Base-by-base conservation (phyloP, 2,329 filamentous ascomycete genomes). In the Venturiaceae sp. region DNA sequence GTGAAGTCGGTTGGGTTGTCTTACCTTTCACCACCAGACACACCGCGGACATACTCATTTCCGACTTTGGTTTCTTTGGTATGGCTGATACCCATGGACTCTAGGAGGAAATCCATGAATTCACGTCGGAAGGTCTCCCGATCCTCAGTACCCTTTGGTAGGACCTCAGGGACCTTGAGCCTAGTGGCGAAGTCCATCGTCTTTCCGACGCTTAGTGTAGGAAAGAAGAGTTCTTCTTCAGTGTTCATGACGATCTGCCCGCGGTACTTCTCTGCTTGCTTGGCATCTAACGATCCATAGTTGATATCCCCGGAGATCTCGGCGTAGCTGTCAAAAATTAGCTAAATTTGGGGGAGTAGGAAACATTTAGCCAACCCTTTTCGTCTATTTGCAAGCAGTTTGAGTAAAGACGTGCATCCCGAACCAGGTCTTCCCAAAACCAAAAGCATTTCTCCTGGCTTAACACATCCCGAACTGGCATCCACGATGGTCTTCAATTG, bases 261-360 rank as follows among this genome's bases (percentile, higher is more conserved):
- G 60, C 82, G 79, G 65, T 85, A 87, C 62, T 80, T 77, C 3
- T 66, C 69, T 77, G 82, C 80, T 14, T 71, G 73, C 8, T 74
- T 67, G 0, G 80, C 74, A 63, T 78, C 72, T 0, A 80, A 80
- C 7, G 80, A 79, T n/a, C 81, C 81, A 63, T 86, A 74, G 7
- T 65, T 68, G 32, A 74, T 68, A 7, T 85, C 78, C 0, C 85
- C 85, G 0, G 76, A 68, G 5, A 56, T 28, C n/a, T 44, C 75
- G 91, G 92, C 76, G 92, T 92, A n/a, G 87, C 84, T 6, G 73
- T 70, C 69, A 88, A 87, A 41, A 81, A 84, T 64, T 92, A 80
- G 26, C 88, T 88, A 3, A 80, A 82, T 0, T 88, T 88, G 71
- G 92, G 91, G 16, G 86, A 85, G 5, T 91, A 90, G 14, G 88